Evolutionary conservation across 1,284 basidiomycete species (phyloP).

Genomic region (Pascua guehoae): DNA sequence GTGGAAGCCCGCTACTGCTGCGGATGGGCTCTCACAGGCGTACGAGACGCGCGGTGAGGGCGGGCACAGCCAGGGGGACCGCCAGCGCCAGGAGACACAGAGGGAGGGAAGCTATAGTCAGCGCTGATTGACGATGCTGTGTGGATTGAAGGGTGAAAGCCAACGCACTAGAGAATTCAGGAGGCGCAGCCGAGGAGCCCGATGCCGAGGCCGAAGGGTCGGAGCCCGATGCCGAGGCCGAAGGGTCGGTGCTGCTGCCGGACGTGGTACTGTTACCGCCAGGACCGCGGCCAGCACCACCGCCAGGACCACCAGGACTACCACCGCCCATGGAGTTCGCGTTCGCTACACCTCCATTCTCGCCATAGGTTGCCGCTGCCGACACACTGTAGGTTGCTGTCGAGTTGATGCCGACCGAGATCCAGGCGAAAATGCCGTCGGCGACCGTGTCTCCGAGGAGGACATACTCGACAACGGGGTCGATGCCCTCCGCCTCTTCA

Average conservation of each 20-base stretch:
- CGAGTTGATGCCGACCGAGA: slow-evolving; percentile 19
- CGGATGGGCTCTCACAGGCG: too few relatives aligned
- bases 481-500: slow-evolving; percentile 12
- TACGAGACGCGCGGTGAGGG: too few relatives aligned
- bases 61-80: too few relatives aligned
- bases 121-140: too few relatives aligned
- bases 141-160: too few relatives aligned
- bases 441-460: slow-evolving; percentile 16
- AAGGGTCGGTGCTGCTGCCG: not conserved
- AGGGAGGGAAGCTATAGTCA: too few relatives aligned
- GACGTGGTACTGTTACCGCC: not conserved
- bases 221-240: not conserved
- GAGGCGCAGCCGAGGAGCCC: too few relatives aligned
- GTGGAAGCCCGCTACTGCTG: too few relatives aligned
- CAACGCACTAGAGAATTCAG: too few relatives aligned
- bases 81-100: too few relatives aligned
- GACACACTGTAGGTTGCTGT: slow-evolving; percentile 6
- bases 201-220: too few relatives aligned
- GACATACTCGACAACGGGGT: slow-evolving; percentile 24
- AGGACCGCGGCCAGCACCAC: not conserved
- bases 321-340: slow-evolving; percentile 3
- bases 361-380: slow-evolving; percentile 8
- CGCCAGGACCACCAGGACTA: not conserved
- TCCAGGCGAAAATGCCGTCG: slow-evolving; percentile 25
- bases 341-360: slow-evolving; percentile 16